Evolutionary conservation across 2,329 filamentous ascomycete genomes (phyloP).

Genomic region (Pseudogymnoascus sp.): DNA sequence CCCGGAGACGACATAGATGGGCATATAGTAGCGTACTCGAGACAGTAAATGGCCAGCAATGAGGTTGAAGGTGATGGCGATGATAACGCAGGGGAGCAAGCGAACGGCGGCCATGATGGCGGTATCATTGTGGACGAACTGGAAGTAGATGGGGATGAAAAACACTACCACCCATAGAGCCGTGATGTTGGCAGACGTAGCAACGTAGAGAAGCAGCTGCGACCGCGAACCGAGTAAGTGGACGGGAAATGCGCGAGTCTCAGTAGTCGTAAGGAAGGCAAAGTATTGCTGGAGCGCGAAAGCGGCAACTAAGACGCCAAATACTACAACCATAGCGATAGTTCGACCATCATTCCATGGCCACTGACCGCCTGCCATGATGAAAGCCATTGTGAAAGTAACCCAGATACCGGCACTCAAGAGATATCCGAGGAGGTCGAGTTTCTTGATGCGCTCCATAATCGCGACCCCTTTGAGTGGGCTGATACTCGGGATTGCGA

Average conservation of each 20-base stretch:
- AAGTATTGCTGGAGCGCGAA: slow-evolving; percentile 43
- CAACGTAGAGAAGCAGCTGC: slow-evolving; percentile 37
- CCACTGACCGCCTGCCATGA: slow-evolving; percentile 44
- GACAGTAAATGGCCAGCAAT: slow-evolving; percentile 34
- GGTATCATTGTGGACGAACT: slow-evolving; percentile 34
- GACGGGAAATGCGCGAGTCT: slow-evolving; percentile 39
- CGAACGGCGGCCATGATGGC: slow-evolving; percentile 31
- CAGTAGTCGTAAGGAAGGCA: slow-evolving; percentile 37
- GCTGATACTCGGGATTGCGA: slow-evolving; percentile 13
- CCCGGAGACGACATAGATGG: not conserved
- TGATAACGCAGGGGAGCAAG: slow-evolving; percentile 34
- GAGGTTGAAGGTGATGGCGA: slow-evolving; percentile 34
- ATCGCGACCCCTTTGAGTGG: not conserved
- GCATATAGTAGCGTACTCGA: slow-evolving; percentile 26
- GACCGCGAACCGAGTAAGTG: slow-evolving; percentile 36
- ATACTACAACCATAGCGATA: slow-evolving; percentile 42
- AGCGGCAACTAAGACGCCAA: slow-evolving; percentile 35
- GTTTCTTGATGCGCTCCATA: slow-evolving; percentile 21
- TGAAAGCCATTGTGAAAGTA: slow-evolving; percentile 40
- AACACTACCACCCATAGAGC: slow-evolving; percentile 34
- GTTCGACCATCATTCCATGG: slow-evolving; percentile 39
- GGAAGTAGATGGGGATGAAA: slow-evolving; percentile 43
- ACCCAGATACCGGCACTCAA: slow-evolving; percentile 38
- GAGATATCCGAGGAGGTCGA: slow-evolving; percentile 41
- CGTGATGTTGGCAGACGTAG: slow-evolving; percentile 26